Base-by-base conservation (phyloP, 441 rosid genomes). In the Croton setiger region DNA sequence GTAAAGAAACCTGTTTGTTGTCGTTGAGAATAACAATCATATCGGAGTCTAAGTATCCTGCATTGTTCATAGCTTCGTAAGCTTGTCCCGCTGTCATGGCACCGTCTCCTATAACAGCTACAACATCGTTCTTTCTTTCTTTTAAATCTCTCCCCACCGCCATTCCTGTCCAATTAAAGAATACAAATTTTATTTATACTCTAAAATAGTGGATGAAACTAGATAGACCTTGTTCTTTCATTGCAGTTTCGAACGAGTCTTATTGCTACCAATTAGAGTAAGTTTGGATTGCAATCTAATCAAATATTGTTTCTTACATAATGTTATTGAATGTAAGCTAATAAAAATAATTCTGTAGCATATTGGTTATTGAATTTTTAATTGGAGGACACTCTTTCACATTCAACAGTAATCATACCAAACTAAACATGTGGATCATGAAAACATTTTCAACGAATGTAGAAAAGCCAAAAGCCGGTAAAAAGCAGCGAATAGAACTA, bases 51-150 rank as follows among this genome's bases (percentile, higher is more conserved):
- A 93, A 76, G 80, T 93, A 93, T 18, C 98, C 98, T 0, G 98
- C 94, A 63, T 89, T 93, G 85, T 93, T 93, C 98, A 93, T 90
- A 23, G 98, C 97, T 79, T 93, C 98, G 59, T 89, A 93, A 78
- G 98, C 98, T 67, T 93, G 97, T 20, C 98, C 98, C 18, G 98
- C 98, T 1, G 98, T 93, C 98, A 93, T 93, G 36, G 98, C 98
- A 54, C 97, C 98, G 66, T 93, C 98, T 17, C 98, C 97, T 33
- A 93, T 93, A 60, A 93, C 90, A 49, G 94, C 89, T 49, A 91
- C 80, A 52, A 93, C 96, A 44, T 87, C 76, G 79, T 91, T 91
- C 60, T 68, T 81, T 64, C 80, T 80, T 72, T 91, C 98, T 66
- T 91, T 89, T 54, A 93, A 76, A 81, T 93, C 98, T 76, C 98